phyloP scores from a whole-genome alignment of 2,329 filamentous ascomycete genomes.

The Aureobasidium sp. region DNA sequence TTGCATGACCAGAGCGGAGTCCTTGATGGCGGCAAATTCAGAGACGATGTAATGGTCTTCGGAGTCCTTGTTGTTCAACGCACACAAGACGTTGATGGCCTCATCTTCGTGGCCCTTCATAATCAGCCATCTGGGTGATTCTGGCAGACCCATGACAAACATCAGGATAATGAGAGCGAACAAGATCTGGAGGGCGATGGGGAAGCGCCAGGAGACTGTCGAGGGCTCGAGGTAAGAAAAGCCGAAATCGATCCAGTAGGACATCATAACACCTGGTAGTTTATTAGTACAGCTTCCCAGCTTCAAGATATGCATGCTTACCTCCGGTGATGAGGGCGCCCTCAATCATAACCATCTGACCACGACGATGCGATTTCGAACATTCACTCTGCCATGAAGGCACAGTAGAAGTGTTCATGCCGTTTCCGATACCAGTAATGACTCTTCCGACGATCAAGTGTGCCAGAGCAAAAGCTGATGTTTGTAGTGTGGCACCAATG shows the following conservation, averaged over 20 bases:
- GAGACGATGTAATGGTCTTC: conserved; percentile 38
- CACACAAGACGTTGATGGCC: conserved; percentile 39
- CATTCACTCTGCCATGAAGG: conserved; percentile 47
- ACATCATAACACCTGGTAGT: conserved; percentile 31
- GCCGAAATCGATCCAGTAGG: conserved; percentile 44
- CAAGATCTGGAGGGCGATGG: conserved; percentile 46
- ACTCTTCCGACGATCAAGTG: conserved; percentile 46
- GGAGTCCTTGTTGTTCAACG: conserved; percentile 39
- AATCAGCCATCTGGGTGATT: conserved; percentile 50
- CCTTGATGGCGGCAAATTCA: conserved; percentile 46
- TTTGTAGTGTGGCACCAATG: conserved; percentile 42
- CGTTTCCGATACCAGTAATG: conserved; percentile 45
- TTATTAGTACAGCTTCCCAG: neutral
- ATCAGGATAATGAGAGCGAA: conserved; percentile 43
- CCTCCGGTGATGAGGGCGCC: conserved; percentile 43
- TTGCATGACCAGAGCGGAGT: conserved; percentile 41
- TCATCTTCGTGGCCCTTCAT: conserved; percentile 48
- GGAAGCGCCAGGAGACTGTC: conserved; percentile 44
- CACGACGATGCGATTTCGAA: conserved; percentile 42
- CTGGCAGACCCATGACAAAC: conserved; percentile 42
- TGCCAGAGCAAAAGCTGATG: conserved; percentile 33
- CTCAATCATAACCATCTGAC: conserved; percentile 47
- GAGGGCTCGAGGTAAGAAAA: conserved; percentile 27
- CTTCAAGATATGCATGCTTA: neutral
- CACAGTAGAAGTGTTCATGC: conserved; percentile 44